Percentiles rank a stretch among this genome's conserved stretches.
phyloP scores from a whole-genome alignment of 2,329 filamentous ascomycete genomes.

The Trichoderma koningii region DNA sequence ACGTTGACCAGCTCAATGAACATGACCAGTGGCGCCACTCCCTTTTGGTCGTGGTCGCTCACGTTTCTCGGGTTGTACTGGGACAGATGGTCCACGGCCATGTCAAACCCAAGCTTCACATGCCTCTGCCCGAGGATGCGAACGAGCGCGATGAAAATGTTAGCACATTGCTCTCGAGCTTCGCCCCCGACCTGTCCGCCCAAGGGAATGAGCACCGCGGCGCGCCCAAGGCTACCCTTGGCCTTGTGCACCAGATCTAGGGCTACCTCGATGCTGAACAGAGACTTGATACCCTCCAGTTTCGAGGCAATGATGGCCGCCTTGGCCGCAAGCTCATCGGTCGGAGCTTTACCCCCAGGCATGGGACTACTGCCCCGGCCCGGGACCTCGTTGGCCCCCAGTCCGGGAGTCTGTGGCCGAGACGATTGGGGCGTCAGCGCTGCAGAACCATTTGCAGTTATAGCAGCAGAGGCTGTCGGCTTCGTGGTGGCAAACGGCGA shows the following conservation, averaged over 20 bases:
- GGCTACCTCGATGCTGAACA: slow-evolving; percentile 96
- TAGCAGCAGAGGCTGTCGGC: slow-evolving; percentile 34
- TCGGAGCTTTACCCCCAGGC: slow-evolving; percentile 68
- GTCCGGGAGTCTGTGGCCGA: slow-evolving; percentile 53
- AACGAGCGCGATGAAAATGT: slow-evolving; percentile 82
- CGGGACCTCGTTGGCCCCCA: slow-evolving; percentile 37
- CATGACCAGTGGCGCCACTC: slow-evolving; percentile 87
- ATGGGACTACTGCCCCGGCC: slow-evolving; percentile 43
- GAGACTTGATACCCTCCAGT: slow-evolving; percentile 87
- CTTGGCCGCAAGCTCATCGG: slow-evolving; percentile 90
- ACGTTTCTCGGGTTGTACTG: slow-evolving; percentile 88
- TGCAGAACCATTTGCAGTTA: slow-evolving; percentile 36
- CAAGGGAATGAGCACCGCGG: slow-evolving; percentile 77
- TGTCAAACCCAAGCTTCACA: slow-evolving; percentile 90
- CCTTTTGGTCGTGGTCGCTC: slow-evolving; percentile 67
- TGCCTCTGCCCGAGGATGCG: slow-evolving; percentile 83
- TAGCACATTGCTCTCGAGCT: slow-evolving; percentile 83
- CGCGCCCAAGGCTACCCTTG: slow-evolving; percentile 83
- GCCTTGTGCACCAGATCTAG: slow-evolving; percentile 85
- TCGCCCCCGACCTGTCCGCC: slow-evolving; percentile 80
- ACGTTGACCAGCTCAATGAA: slow-evolving; percentile 98
- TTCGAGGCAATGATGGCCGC: slow-evolving; percentile 96
- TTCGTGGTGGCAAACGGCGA: slow-evolving; percentile 58
- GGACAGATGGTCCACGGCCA: slow-evolving; percentile 86
- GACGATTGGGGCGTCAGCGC: slow-evolving; percentile 45